Evolutionary conservation across 208 protist genomes (phyloP), one percentile per base, ranked within the genome.

Genomic region (Wallacemonas collosoma): DNA sequence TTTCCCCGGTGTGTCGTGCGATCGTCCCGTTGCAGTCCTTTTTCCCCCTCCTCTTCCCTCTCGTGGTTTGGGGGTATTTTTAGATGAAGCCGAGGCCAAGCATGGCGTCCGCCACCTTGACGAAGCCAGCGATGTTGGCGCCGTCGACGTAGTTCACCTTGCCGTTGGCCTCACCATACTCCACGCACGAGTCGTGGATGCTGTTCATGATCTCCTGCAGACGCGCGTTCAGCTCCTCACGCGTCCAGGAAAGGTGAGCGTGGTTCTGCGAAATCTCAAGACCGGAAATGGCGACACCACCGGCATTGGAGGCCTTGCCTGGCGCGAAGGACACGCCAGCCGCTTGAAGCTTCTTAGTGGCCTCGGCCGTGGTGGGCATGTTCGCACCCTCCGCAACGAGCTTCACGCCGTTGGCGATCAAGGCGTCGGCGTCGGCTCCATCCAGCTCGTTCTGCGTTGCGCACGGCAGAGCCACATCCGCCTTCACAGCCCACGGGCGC

Each of bases 401-500:
- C 61, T 76, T 88, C 38, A 88, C 73, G 56, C 95, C 95, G 80
- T 90, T 93, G 6, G 80, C 75, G 45, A 95, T 72, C 7, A 98
- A 82, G 15, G 44, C 55, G 68, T 79, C 68, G 8, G 93, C 95
- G 45, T 98, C 91, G 12, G 79, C 79, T 17, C 40, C 67, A 54
- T 87, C 73, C n/a, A 98, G n/a, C 85, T 98, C 97, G 81, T 98
- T 98, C 81, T 98, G 95, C 50, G 97, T 98, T 39, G 97, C 97
- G 66, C 93, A 97, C 14, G 95, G 93, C 39, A 98, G 77, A 6
- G 87, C 90, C 48, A 93, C 87, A 57, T 91, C 87, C 3, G 73
- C 77, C 78, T 93, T 91, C 17, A 89, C 73, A 39, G 62, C 36
- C 78, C 82, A 88, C 77, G 90, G 94, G n/a, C 89, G 90, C 69